Base-by-base conservation (phyloP, 1,284 basidiomycete species). In the Naganishia sp. region DNA sequence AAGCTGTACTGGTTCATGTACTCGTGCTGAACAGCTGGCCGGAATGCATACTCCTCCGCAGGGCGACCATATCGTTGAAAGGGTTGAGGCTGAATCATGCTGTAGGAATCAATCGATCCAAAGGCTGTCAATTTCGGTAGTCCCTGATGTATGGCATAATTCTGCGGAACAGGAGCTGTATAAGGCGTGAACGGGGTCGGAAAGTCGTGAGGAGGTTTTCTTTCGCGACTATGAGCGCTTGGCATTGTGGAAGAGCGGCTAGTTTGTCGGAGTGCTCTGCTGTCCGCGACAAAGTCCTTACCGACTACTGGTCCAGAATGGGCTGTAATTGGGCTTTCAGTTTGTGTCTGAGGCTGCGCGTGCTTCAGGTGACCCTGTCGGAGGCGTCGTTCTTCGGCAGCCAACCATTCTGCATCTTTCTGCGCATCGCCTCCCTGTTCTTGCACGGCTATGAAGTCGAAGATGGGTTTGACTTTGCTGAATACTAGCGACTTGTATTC, bases 401-500 rank as follows among this genome's bases (percentile, higher is more conserved):
- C 54, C 1, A 65, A 23, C 42, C 57, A 47, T 39, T 68, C 62
- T 15, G 49, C 53, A 18, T 68, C 67, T 17, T 52, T 52, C n/a
- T 57, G 62, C 6, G 60, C 35, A 23, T 68, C 56, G 9, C 42
- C 52, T 39, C 41, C 49, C 18, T 65, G 63, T 47, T 65, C 46
- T 32, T 65, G 63, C 18, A 53, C 49, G 6, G 55, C 45, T 9
- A 68, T 58, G 6, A 61, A 56, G 43, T 68, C 61, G 7, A 68
- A 57, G 49, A 68, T 53, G 11, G 67, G 67, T 50, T 54, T 52
- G 17, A 68, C 62, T 31, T 61, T 51, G 52, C 60, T 63, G 35
- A 65, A 64, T 6, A 68, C 67, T 7, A 61, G 47, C 7, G 64
- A 65, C 47, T 68, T 68, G 63, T 62, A 66, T 50, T 65, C 63